Evolutionary conservation across 2,329 filamentous ascomycete genomes (phyloP), one percentile per base, ranked within the genome.

Genomic region (Fusarium setosum): DNA sequence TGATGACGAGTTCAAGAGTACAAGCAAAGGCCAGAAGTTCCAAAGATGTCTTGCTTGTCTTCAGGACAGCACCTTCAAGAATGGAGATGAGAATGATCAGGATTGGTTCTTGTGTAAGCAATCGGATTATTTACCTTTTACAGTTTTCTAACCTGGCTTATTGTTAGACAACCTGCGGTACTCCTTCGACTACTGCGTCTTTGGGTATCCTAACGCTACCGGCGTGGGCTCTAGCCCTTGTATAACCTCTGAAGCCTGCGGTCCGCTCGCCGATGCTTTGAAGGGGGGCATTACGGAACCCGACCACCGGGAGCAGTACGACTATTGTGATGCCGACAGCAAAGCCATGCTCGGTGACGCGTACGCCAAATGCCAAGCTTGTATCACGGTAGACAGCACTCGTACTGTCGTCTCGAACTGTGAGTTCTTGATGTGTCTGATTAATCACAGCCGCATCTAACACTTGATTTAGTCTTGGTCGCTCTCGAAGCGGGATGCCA

Each of bases 21-120:
- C 77, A 3, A 24, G 75, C 0, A 49, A 71, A 4, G 85, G 84
- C 2, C 75, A 76, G 50, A 84, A 82, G 68, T 84, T 84, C 71
- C 75, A 82, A 67, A 74, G 73, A 13, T 88, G 85, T 69, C 76
- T 87, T 72, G 80, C 74, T 34, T 88, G 85, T 68, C 75, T 88
- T 24, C 82, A 87, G 68, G 80, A 79, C 24, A 87, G 85, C 73
- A 78, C 77, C 10, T 86, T 81, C 60, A 71, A 76, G 4, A 75
- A 82, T 32, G 83, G 80, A 2, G 56, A 59, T 7, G 84, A 87
- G 73, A 86, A 74, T 54, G 85, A 88, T 63, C 83, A 85, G 61
- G 77, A 79, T 45, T 87, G 84, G 85, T 87, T 87, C 61, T 67
- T 87, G 40, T 86, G 85, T 87, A 79, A 75, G 84, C 76, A n/a